Percentiles rank a stretch among this genome's conserved stretches.
Evolutionary conservation across 192 early-diverging fungal species (phyloP).

Genomic region (Dissophora ornata): DNA sequence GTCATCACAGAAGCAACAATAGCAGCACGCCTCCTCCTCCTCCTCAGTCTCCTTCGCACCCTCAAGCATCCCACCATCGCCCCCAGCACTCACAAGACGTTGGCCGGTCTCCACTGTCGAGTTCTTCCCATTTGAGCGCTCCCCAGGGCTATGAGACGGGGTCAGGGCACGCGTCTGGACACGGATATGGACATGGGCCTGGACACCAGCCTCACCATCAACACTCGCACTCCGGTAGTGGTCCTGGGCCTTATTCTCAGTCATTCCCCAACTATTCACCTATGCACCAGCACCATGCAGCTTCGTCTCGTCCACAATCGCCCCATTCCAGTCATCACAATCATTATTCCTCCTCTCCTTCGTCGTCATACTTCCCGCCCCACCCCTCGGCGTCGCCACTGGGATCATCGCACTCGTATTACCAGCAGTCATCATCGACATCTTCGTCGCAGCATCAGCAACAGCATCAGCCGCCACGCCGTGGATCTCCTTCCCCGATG

Average conservation of each 20-base stretch:
- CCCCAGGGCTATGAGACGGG: slow-evolving; percentile 21
- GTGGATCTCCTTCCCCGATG: slow-evolving; percentile 22
- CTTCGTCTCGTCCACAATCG: slow-evolving; percentile 21
- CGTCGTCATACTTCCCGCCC: slow-evolving; percentile 24
- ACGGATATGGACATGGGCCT: slow-evolving; percentile 9
- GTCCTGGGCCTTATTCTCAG: slow-evolving; percentile 41
- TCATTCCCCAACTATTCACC: slow-evolving; percentile 46
- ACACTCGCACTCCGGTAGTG: slow-evolving; percentile 16
- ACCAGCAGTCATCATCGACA: slow-evolving; percentile 14
- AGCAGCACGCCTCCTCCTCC: slow-evolving; percentile 28
- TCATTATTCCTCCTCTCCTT: slow-evolving; percentile 41
- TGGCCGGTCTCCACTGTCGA: slow-evolving; percentile 41
- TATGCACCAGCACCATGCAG: slow-evolving; percentile 21
- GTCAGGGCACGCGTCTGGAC: slow-evolving; percentile 10
- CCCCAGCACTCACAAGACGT: slow-evolving; percentile 45
- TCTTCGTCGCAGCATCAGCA: neutral
- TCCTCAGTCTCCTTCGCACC: slow-evolving; percentile 25
- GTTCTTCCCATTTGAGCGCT: slow-evolving; percentile 10
- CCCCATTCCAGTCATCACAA: slow-evolving; percentile 27
- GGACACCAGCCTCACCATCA: slow-evolving; percentile 15
- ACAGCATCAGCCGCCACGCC: slow-evolving; percentile 13
- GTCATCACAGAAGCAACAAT: slow-evolving; percentile 14
- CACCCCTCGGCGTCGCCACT: slow-evolving; percentile 13
- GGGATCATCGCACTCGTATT: slow-evolving; percentile 17
- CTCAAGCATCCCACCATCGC: slow-evolving; percentile 18